These are phyloP conservation scores for Plasmopara halstedii DNA, from an alignment of 352 stramenopile genomes.

Conservation along the genomic window DNA sequence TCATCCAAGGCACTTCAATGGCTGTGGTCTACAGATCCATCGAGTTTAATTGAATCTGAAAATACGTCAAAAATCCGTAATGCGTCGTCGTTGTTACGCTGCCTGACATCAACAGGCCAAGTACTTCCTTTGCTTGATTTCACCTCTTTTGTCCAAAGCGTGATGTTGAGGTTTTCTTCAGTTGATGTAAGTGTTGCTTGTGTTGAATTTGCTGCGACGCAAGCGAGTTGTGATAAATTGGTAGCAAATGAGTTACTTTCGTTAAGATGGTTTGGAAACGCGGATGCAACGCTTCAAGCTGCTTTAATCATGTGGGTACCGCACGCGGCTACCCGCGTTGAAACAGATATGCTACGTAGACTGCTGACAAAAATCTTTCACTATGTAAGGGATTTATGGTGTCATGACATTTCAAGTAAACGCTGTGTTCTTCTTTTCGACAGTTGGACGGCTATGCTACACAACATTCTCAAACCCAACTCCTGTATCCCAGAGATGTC, in stretches of 20 bases:
- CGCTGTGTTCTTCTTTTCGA: slow-evolving; percentile 18
- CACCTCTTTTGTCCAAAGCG: slow-evolving; percentile 13
- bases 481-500: slow-evolving; percentile 8
- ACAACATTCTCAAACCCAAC: slow-evolving; percentile 8
- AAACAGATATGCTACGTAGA: slow-evolving; percentile 10
- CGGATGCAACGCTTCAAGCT: slow-evolving; percentile 11
- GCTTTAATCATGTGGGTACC: slow-evolving; percentile 18
- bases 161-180: slow-evolving; percentile 25
- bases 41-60: background rate
- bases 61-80: slow-evolving; percentile 1
- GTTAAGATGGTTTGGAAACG: slow-evolving; percentile 14
- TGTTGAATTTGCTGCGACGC: slow-evolving; percentile 27
- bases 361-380: slow-evolving; percentile 13
- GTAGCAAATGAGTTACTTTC: slow-evolving; percentile 17
- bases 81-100: slow-evolving; percentile 20
- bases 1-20: slow-evolving; percentile 28
- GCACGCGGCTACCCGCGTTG: slow-evolving; percentile 13
- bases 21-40: slow-evolving; percentile 19
- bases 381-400: slow-evolving; percentile 19
- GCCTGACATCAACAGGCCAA: slow-evolving; percentile 13
- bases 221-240: slow-evolving; percentile 31
- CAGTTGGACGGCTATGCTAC: slow-evolving; percentile 22
- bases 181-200: slow-evolving; percentile 16
- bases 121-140: slow-evolving; percentile 30
- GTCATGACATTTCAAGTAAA: slow-evolving; percentile 4